Evolutionary conservation across 345 rosid species (phyloP).

Genomic region (Acer saccharum): DNA sequence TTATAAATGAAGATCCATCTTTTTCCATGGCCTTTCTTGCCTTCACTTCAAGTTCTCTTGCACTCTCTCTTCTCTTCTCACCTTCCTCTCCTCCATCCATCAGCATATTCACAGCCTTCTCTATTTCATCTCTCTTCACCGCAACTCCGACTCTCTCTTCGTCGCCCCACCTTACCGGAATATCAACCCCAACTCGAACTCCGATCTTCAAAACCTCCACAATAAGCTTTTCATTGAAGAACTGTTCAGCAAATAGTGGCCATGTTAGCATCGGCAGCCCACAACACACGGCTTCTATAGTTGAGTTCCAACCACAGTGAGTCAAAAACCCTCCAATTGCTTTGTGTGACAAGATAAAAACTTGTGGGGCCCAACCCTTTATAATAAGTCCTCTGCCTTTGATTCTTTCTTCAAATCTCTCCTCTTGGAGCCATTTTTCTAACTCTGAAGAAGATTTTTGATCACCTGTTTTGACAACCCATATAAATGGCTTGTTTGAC

Average conservation of each 20-base stretch:
- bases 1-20: conserved; percentile 60
- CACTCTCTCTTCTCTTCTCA: conserved; percentile 45
- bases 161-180: conserved; percentile 74
- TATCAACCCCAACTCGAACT: conserved; percentile 59
- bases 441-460: conserved; percentile 34
- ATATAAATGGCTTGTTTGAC: conserved; percentile 63
- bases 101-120: conserved; percentile 43
- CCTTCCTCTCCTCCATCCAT: conserved; percentile 54
- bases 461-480: conserved; percentile 65
- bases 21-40: conserved; percentile 50
- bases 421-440: conserved; percentile 47
- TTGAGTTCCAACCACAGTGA: conserved; percentile 94
- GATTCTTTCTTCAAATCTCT: conserved; percentile 53
- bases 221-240: conserved; percentile 65
- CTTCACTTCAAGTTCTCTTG: conserved; percentile 40
- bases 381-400: conserved; percentile 66
- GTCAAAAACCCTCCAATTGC: conserved; percentile 73
- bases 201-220: conserved; percentile 66
- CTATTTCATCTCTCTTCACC: conserved; percentile 51
- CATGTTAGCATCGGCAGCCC: conserved; percentile 84
- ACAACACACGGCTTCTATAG: conserved; percentile 56
- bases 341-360: conserved; percentile 64
- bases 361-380: conserved; percentile 89
- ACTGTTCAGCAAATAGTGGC: conserved; percentile 81
- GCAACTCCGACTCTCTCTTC: conserved; percentile 64